Evolutionary conservation across 164 flowering plant species (phyloP), one percentile per base, ranked within the genome.

Genomic region (Berberis vulgaris): DNA sequence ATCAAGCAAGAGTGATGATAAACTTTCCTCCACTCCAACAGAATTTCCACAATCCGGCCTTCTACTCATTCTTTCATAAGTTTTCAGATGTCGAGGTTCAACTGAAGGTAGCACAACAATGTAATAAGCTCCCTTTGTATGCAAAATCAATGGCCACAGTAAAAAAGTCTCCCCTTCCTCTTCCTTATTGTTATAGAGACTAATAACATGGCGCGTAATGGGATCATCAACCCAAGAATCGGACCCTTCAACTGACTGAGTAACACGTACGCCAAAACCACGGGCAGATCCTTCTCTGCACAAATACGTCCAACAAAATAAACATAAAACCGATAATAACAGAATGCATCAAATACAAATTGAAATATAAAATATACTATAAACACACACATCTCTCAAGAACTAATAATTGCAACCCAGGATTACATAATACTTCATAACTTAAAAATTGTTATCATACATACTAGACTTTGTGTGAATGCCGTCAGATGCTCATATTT

Each of bases 141-240:
- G 98, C 80, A 95, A 70, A 65, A 86, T 64, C 50, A 95, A 67
- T 41, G 98, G 98, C 98, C 99, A 95, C 43, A 95, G 59, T 41
- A 84, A 62, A 65, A 64, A 57, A 47, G 42, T 69, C 38, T 72
- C 79, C 49, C 72, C 84, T 71, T 79, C 79, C 64, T 73, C 91
- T 74, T 88, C 96, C 62, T 76, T 83, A 46, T 75, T 72, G 43
- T 89, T 71, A 64, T 67, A 40, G 63, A 95, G 77, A 70, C 98
- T 80, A 55, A 95, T 83, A 42, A 95, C 76, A 79, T 95, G 95
- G 6, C 92, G 94, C 3, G 89, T 86, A 65, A 89, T 82, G 43
- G 99, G 99, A 76, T 95, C 99, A 83, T 95, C 99, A 69, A 84
- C 86, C 99, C 99, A 95, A 6, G 99, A 88, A 77, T 95, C 99